Percentiles rank a stretch among this genome's conserved stretches.
Conservation (phyloP, 345 rosid genomes). For the Salix purpurea region DNA sequence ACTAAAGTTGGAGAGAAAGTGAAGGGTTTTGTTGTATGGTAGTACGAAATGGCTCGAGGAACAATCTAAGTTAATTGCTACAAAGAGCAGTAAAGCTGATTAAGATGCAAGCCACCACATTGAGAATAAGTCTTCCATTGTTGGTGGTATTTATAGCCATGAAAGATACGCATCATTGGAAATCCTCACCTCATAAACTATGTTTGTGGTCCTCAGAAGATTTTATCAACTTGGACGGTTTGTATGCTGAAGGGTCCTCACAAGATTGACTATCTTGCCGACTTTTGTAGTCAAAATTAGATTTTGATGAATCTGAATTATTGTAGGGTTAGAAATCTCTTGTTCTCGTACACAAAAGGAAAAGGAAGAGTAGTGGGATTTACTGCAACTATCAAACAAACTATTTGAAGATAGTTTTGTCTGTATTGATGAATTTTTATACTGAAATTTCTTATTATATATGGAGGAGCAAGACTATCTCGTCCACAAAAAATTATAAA, state of each 20-base stretch:
- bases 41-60: neutral
- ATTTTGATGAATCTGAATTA: neutral
- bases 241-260: neutral
- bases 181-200: neutral
- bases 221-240: constrained; percentile 7
- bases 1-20: neutral
- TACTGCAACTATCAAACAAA: neutral
- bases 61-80: neutral
- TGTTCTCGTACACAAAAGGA: neutral
- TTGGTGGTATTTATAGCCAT: constrained; percentile 16
- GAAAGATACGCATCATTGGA: neutral
- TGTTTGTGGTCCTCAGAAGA: neutral
- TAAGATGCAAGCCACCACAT: neutral
- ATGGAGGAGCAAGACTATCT: neutral
- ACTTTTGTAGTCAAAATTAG: neutral
- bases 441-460: no score
- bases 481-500: no score
- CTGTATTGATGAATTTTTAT: neutral
- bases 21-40: neutral
- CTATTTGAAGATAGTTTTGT: neutral
- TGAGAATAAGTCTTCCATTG: neutral
- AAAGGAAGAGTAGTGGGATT: neutral
- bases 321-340: neutral
- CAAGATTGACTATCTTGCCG: neutral
- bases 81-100: neutral